Evolutionary conservation across 2,329 filamentous ascomycete genomes (phyloP), one percentile per base, ranked within the genome.

Genomic region (Graphilbum fragrans): DNA sequence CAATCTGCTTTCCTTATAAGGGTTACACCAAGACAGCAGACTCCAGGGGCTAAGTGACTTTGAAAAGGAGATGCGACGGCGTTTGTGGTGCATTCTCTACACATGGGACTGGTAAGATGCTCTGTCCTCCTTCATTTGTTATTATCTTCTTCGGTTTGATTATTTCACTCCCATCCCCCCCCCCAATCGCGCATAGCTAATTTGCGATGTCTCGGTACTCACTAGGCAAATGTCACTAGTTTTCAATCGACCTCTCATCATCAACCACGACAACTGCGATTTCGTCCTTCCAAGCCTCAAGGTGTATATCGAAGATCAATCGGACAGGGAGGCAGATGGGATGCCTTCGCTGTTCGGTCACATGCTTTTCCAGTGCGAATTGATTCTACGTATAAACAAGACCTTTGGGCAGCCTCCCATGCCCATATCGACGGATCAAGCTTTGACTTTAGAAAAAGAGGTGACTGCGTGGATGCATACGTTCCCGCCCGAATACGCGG

Each of bases 81-180:
- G 66, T 5, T 42, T 68, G 5, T 70, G 66, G 66, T 60, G 59
- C 32, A 51, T 69, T 20, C 48, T 69, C 12, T 67, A 64, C 45
- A 47, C 61, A 31, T 70, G 66, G 66, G 66, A 69, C 40, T 68
- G 65, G 65, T 67, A 54, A 50, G 55, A 49, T 7, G 8, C 14
- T 29, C 14, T 29, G 25, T 8, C 8, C 25, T 29, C 14, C 25
- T 8, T 29, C 25, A 8, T 29, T 29, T 29, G 25, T 29, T 8
- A 8, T 29, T 37, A 21, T 23, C 11, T n/a, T 21, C 19, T 20
- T 14, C 11, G 4, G 12, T 35, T 19, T 27, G 5, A 18, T 4
- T 10, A 22, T 27, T n/a, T 8, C 11, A 22, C 41, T 37, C 27
- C 25, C 14, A 51, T 11, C n/a, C n/a, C n/a, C n/a, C n/a, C n/a